A percentile compares a stretch with the other conserved stretches of the same genome.
Evolutionary conservation across 2,329 filamentous ascomycete genomes (phyloP).

Genomic region (Xylariaceae sp.): DNA sequence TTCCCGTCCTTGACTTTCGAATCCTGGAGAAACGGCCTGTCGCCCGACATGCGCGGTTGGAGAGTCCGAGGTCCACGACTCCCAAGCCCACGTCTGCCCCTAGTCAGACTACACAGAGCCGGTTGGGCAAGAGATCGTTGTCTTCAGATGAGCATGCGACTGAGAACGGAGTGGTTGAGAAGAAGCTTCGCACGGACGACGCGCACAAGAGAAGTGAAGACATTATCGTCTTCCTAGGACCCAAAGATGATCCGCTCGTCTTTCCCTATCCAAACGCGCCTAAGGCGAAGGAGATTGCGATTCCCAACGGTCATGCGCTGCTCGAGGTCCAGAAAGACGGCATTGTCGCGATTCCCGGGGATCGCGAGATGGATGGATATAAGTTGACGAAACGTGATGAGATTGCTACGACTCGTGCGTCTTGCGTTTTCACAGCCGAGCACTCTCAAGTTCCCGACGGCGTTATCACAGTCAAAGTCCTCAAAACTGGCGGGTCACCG

Average conservation of each 20-base stretch:
- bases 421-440: slow-evolving; percentile 51
- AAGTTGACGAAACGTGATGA: slow-evolving; percentile 50
- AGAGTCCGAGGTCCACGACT: slow-evolving; percentile 22
- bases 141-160: slow-evolving; percentile 39
- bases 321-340: slow-evolving; percentile 47
- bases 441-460: slow-evolving; percentile 49
- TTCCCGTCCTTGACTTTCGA: slow-evolving; percentile 52
- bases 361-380: slow-evolving; percentile 49
- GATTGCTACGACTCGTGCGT: slow-evolving; percentile 51
- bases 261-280: slow-evolving; percentile 46
- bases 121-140: slow-evolving; percentile 49
- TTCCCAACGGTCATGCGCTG: slow-evolving; percentile 45
- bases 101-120: slow-evolving; percentile 36
- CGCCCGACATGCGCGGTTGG: slow-evolving; percentile 33
- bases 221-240: slow-evolving; percentile 50
- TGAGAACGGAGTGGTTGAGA: slow-evolving; percentile 32
- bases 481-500: slow-evolving; percentile 47
- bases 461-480: slow-evolving; percentile 56
- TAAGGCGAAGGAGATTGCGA: slow-evolving; percentile 44
- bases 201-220: slow-evolving; percentile 35
- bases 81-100: slow-evolving; percentile 23
- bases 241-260: slow-evolving; percentile 45
- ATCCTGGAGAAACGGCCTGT: slow-evolving; percentile 52
- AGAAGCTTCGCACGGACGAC: slow-evolving; percentile 38
- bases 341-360: slow-evolving; percentile 44